Evolutionary conservation across 2,329 filamentous ascomycete genomes (phyloP).

Genomic region (Cryphonectria carpinicola): DNA sequence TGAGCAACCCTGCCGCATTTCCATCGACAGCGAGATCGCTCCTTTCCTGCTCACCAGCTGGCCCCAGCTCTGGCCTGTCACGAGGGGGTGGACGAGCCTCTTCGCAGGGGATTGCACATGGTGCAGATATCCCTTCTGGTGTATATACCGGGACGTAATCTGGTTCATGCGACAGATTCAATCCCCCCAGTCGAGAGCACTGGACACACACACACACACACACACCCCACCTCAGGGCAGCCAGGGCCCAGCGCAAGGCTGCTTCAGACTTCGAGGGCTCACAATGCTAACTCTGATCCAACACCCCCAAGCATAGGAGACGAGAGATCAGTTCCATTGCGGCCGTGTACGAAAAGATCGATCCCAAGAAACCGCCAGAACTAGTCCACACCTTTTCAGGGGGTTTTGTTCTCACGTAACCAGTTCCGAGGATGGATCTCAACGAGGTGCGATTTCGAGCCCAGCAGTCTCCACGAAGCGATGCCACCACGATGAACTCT

Average conservation of each 20-base stretch:
- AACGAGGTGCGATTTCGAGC: slow-evolving; percentile 74
- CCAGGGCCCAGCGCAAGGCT: slow-evolving; percentile 20
- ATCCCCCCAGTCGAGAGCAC: slow-evolving; percentile 12
- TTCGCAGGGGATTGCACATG: not conserved
- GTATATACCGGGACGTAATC: slow-evolving; percentile 1
- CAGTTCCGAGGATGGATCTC: slow-evolving; percentile 61
- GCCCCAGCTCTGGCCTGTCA: not conserved
- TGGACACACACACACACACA: slow-evolving; percentile 12
- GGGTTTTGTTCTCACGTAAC: slow-evolving; percentile 39
- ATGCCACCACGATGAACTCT: slow-evolving; percentile 73
- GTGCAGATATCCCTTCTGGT: not conserved
- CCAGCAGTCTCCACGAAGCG: slow-evolving; percentile 77
- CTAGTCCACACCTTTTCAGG: slow-evolving; percentile 36
- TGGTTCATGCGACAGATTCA: slow-evolving; percentile 16
- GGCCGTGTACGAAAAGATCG: slow-evolving; percentile 63
- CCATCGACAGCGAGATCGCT: not conserved
- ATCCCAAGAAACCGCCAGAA: slow-evolving; percentile 64
- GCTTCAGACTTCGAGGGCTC: slow-evolving; percentile 17
- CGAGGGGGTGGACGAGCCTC: not conserved
- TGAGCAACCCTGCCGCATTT: slow-evolving; percentile 1
- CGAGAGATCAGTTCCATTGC: slow-evolving; percentile 39
- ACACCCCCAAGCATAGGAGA: slow-evolving; percentile 42
- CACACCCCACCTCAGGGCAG: slow-evolving; percentile 22
- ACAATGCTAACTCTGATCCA: slow-evolving; percentile 28
- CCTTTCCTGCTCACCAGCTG: not conserved